Conservation (phyloP, 768 basidiomycete species). For the Pleurotus giganteus region DNA sequence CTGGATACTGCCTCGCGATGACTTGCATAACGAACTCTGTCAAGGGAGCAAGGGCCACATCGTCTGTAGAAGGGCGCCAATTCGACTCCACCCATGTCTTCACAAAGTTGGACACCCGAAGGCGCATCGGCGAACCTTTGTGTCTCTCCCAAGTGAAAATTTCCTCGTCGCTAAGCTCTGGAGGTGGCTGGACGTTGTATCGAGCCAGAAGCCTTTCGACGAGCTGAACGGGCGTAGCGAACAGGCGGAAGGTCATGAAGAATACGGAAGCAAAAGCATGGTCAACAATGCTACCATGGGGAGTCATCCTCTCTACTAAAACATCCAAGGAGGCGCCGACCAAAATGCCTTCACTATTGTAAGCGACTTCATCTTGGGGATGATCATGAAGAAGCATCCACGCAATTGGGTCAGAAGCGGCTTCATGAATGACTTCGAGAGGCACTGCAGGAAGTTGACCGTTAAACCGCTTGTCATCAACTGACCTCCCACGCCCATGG, state of each 20-base stretch:
- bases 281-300: conserved; percentile 89
- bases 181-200: conserved; percentile 76
- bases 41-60: conserved; percentile 55
- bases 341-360: conserved; percentile 86
- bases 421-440: conserved; percentile 37
- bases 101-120: conserved; percentile 90
- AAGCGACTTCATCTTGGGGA: conserved; percentile 78
- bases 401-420: conserved; percentile 39
- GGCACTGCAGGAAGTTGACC: conserved; percentile 53
- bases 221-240: conserved; percentile 75
- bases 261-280: conserved; percentile 85
- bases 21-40: conserved; percentile 62
- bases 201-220: conserved; percentile 76
- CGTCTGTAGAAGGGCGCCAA: conserved; percentile 81
- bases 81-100: conserved; percentile 92
- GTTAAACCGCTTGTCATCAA: conserved; percentile 56
- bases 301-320: conserved; percentile 96
- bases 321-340: conserved; percentile 88
- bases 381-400: conserved; percentile 78
- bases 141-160: conserved; percentile 76
- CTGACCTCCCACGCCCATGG: conserved; percentile 25
- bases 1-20: conserved; percentile 59
- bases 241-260: conserved; percentile 93
- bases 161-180: conserved; percentile 54
- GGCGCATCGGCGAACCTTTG: conserved; percentile 86